A percentile compares a stretch with the other conserved stretches of the same genome.
Conservation (phyloP, 179 eudicot species). For the Vitellaria paradoxa region DNA sequence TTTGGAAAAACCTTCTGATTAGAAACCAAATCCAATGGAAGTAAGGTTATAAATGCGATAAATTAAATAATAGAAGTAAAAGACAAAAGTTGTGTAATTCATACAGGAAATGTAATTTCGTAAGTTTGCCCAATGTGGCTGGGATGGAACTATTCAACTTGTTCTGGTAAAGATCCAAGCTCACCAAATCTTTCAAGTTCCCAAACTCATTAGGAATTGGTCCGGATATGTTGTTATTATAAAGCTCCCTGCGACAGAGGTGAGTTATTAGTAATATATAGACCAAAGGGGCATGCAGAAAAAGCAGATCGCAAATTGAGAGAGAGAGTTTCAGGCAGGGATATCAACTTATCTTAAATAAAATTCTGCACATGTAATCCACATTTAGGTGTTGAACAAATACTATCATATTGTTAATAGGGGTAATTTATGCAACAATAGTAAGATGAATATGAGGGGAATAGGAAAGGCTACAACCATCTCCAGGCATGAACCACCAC, state of each 20-base stretch:
- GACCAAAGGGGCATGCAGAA: slow-evolving; percentile 3
- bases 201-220: slow-evolving; percentile 66
- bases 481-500: neutral
- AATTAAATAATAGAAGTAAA: neutral
- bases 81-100: slow-evolving; percentile 24
- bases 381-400: neutral
- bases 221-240: slow-evolving; percentile 75
- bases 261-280: slow-evolving; percentile 4
- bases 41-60: too few species aligned
- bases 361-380: neutral
- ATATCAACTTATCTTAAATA: neutral
- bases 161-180: slow-evolving; percentile 84
- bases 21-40: too few species aligned
- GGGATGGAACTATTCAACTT: slow-evolving; percentile 56
- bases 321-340: slow-evolving; percentile 5
- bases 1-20: neutral
- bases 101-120: slow-evolving; percentile 72
- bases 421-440: neutral
- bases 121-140: slow-evolving; percentile 61
- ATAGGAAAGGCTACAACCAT: neutral
- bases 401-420: neutral
- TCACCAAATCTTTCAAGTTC: slow-evolving; percentile 66
- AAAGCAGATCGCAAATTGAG: neutral
- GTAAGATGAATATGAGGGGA: neutral
- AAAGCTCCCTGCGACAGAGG: slow-evolving; percentile 65